Evolutionary conservation across 306 rosid genomes (phyloP).

Genomic region (Cucurbita argyrosperma): DNA sequence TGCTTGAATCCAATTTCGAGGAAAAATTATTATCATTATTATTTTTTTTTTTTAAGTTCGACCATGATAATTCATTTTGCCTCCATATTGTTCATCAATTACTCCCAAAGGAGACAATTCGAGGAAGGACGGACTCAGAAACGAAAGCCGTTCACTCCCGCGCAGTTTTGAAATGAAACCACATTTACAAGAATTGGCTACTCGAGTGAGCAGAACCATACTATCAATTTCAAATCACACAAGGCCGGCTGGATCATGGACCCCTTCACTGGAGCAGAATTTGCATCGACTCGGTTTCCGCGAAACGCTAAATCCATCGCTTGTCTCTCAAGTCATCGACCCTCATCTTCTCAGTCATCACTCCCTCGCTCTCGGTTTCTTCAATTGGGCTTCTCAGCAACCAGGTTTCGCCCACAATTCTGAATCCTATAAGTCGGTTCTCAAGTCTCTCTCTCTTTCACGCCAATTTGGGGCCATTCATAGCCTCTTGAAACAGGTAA

Average conservation of each 20-base stretch:
- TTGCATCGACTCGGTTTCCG: conserved; percentile 60
- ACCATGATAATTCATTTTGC: background rate
- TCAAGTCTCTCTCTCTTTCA: conserved; percentile 42
- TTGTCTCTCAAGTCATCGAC: conserved; percentile 68
- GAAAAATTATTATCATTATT: too few relatives aligned
- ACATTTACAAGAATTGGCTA: conserved; percentile 30
- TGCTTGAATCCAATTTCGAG: too few relatives aligned
- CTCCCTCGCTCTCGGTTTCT: conserved; percentile 80
- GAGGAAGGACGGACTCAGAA: background rate
- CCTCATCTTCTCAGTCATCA: conserved; percentile 69
- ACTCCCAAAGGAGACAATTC: too few relatives aligned
- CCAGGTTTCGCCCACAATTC: conserved; percentile 58
- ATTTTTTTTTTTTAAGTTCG: too few relatives aligned
- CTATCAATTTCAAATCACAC: conserved; percentile 45
- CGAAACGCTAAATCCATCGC: conserved; percentile 38
- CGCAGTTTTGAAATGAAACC: conserved; percentile 20
- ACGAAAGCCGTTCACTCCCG: background rate
- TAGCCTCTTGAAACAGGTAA: conserved; percentile 47
- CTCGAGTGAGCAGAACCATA: conserved; percentile 41
- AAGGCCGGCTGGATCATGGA: conserved; percentile 49
- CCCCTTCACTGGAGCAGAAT: conserved; percentile 40
- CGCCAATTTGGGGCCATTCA: conserved; percentile 40
- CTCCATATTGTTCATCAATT: background rate
- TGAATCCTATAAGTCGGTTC: conserved; percentile 44
- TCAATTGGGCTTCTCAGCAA: conserved; percentile 87